phyloP scores from a whole-genome alignment of 345 rosid genomes.

The Citrus cavaleriei region DNA sequence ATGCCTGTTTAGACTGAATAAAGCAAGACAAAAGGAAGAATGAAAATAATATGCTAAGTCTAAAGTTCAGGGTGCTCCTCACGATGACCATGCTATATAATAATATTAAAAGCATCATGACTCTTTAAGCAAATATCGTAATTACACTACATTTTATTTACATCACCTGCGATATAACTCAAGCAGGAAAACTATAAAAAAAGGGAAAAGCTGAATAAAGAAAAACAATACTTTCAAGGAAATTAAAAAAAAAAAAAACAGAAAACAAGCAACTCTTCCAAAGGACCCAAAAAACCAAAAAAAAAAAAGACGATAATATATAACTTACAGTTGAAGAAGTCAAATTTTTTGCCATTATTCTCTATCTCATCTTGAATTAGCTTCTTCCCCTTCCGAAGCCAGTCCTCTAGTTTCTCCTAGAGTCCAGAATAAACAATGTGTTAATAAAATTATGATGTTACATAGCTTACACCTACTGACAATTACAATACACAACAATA shows the following conservation, averaged over 20 bases:
- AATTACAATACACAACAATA: neutral
- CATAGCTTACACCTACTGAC: neutral
- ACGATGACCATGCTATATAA: neutral
- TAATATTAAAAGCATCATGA: neutral
- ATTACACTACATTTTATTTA: neutral
- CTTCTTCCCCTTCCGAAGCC: constrained; percentile 70
- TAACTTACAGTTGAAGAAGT: constrained; percentile 56
- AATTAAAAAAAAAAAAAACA: neutral
- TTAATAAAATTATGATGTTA: neutral
- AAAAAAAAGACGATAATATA: constrained; percentile 5
- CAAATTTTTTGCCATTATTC: constrained; percentile 38
- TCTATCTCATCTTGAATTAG: constrained; percentile 57
- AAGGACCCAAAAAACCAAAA: neutral
- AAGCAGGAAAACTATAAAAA: neutral
- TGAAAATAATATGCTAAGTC: neutral
- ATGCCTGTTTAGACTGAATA: neutral
- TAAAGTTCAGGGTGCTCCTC: neutral
- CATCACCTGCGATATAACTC: neutral
- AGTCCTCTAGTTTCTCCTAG: constrained; percentile 96
- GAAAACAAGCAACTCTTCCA: neutral
- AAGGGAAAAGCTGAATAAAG: neutral
- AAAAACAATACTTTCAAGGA: neutral
- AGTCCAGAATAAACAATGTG: constrained; percentile 17
- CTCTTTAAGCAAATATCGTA: neutral
- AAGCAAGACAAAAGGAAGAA: neutral